Base-by-base conservation (phyloP, 2,329 filamentous ascomycete species). In the Phoma sp. region DNA sequence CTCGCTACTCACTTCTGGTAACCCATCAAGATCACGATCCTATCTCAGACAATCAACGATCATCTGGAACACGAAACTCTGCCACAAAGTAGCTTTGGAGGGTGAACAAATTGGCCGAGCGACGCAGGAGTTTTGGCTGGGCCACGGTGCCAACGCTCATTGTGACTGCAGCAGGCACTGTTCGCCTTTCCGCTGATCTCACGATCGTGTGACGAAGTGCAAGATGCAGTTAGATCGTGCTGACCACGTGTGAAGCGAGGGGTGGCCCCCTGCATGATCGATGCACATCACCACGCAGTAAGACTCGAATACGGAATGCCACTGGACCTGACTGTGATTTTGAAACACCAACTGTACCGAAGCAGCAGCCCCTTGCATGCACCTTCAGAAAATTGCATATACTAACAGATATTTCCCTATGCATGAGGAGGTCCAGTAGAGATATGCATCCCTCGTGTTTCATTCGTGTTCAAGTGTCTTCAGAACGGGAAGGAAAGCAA, bases 241-340 rank as follows among this genome's bases (percentile, higher is more conserved):
- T 42, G 51, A 30, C 51, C 51, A 54, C 51, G 51, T 54, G 51
- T 34, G 51, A 46, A 52, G 51, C 39, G 45, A 49, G 39, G 51
- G 45, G 15, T 30, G 29, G 14, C 14, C 51, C 51, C 45, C 51
- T 54, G 45, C 51, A 49, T 49, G 21, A n/a, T 25, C 45, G 18
- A 30, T 49, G 51, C 40, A 46, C 46, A 49, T 43, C 33, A 46
- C 34, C 23, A 46, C 45, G 51, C 45, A 54, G 51, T 49, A 17
- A 49, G 40, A 48, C 39, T 20, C n/a, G n/a, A 18, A 48, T 36
- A 11, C 18, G 34, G 51, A 39, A 34, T 45, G 33, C 10, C 29
- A 49, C 43, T 48, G 51, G 46, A 28, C 21, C 11, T 48, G 45
- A 14, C 17, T 3, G 12, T 23, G 15, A 48, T 34, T 42, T 21